Evolutionary conservation across 2,329 filamentous ascomycete species (phyloP).

Genomic region (Calycina herbarum): DNA sequence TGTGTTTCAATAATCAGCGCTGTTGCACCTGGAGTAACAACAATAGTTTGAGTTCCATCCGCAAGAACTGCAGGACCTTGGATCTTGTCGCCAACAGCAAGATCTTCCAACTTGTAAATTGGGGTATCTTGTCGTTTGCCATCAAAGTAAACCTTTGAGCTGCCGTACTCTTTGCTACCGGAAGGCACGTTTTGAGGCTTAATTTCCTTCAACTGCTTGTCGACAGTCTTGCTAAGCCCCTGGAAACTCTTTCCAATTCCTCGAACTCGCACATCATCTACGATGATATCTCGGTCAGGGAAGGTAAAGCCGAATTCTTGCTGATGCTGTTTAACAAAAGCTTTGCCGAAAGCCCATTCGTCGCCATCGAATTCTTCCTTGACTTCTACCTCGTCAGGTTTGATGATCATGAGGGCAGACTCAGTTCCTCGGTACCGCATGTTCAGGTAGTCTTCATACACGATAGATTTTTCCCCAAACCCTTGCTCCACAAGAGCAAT

Average conservation of each 20-base stretch:
- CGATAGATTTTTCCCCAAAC: constrained; percentile 71
- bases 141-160: constrained; percentile 77
- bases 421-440: constrained; percentile 91
- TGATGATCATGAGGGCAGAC: constrained; percentile 85
- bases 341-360: constrained; percentile 80
- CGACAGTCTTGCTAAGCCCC: constrained; percentile 76
- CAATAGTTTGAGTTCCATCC: constrained; percentile 87
- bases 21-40: constrained; percentile 75
- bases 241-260: constrained; percentile 88
- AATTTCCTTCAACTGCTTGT: constrained; percentile 75
- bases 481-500: constrained; percentile 72
- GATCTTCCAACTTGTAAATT: constrained; percentile 77
- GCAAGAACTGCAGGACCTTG: constrained; percentile 85
- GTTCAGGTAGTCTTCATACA: constrained; percentile 90
- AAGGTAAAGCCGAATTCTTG: constrained; percentile 93
- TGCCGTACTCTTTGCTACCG: constrained; percentile 63
- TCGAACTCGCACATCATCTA: constrained; percentile 85
- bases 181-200: constrained; percentile 48
- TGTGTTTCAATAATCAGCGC: constrained; percentile 83
- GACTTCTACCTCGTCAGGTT: constrained; percentile 52
- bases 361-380: constrained; percentile 37
- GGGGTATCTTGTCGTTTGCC: constrained; percentile 75
- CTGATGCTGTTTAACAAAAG: constrained; percentile 83
- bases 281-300: constrained; percentile 79
- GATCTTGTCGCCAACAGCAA: constrained; percentile 71